Conservation (phyloP, 768 basidiomycete species). For the Calvatia gigantea region DNA sequence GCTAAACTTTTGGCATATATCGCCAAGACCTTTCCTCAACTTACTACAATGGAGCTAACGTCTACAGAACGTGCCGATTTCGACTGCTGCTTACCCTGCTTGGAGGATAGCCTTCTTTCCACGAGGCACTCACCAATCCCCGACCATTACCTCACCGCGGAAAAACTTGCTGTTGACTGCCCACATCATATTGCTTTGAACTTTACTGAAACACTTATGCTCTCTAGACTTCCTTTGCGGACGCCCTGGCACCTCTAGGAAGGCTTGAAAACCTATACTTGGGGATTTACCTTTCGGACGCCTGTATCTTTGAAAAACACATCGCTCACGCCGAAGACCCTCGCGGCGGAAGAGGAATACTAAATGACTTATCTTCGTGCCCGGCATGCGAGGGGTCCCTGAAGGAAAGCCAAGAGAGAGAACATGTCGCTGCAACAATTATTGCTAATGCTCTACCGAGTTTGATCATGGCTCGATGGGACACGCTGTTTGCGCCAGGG, state of each 20-base stretch:
- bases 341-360: conserved; percentile 19
- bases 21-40: conserved; percentile 39
- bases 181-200: background rate
- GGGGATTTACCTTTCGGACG: conserved; percentile 61
- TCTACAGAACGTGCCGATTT: conserved; percentile 56
- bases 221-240: conserved; percentile 38
- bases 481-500: background rate
- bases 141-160: conserved; percentile 38
- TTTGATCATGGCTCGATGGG: background rate
- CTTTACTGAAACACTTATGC: background rate
- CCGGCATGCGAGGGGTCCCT: conserved; percentile 23
- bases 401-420: conserved; percentile 18
- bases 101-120: conserved; percentile 54
- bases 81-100: conserved; percentile 61
- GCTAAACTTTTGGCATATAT: conserved; percentile 42
- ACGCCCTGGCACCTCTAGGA: conserved; percentile 41
- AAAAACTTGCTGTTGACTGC: conserved; percentile 50
- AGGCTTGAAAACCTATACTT: conserved; percentile 50
- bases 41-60: conserved; percentile 51
- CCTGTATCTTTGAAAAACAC: conserved; percentile 45
- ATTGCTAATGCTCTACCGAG: background rate
- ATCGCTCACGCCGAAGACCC: conserved; percentile 36
- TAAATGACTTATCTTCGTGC: conserved; percentile 35
- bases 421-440: background rate
- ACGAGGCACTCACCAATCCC: conserved; percentile 63